Percentiles rank a stretch among this genome's conserved stretches.
phyloP scores from a whole-genome alignment of 208 protist genomes.

The Tritrichomonas musculus region DNA sequence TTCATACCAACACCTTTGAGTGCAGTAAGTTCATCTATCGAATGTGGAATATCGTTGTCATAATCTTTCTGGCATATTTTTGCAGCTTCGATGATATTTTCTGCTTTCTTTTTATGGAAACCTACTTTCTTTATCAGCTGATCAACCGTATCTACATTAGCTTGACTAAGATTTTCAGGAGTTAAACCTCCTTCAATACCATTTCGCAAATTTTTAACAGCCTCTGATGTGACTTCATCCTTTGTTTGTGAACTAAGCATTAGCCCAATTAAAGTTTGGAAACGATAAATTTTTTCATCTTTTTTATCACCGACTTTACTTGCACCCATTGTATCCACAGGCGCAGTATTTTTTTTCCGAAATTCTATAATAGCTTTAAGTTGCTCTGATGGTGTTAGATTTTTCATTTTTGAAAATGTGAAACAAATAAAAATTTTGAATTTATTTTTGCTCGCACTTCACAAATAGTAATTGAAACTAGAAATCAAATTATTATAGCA shows the following conservation, averaged over 20 bases:
- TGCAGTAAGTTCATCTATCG: neutral
- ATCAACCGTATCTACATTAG: neutral
- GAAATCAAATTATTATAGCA: too few relatives aligned
- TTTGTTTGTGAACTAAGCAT: neutral
- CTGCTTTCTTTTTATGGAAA: neutral
- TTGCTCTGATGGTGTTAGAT: too few relatives aligned
- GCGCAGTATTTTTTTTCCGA: neutral
- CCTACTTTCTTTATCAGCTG: neutral
- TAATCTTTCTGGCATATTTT: neutral
- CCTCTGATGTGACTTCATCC: neutral
- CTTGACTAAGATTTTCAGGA: neutral
- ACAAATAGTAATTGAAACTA: too few relatives aligned
- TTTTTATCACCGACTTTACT: neutral
- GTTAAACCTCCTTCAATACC: neutral
- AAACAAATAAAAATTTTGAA: too few relatives aligned
- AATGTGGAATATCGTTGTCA: neutral
- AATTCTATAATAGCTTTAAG: neutral
- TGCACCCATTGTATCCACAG: neutral
- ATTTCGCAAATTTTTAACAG: neutral
- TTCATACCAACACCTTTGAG: neutral
- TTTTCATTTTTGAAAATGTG: too few relatives aligned
- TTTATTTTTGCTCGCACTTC: too few relatives aligned
- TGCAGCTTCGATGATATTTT: neutral
- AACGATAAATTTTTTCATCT: neutral
- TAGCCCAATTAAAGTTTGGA: neutral